Evolutionary conservation across 2,329 filamentous ascomycete species (phyloP), one percentile per base, ranked within the genome.

Genomic region (Knoxdaviesia proteae): DNA sequence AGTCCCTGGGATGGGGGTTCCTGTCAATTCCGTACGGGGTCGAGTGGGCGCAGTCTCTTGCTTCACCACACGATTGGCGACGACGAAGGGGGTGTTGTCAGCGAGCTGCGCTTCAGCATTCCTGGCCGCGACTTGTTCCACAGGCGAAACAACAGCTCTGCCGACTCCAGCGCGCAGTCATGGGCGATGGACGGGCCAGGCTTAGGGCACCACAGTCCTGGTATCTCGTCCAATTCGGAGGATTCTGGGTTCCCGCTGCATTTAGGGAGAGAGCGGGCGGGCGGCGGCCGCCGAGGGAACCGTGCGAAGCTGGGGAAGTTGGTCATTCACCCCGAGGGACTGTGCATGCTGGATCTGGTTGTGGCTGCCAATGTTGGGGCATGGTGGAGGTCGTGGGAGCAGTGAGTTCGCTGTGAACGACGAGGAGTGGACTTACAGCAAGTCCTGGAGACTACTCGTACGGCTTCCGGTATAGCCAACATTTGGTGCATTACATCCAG

Each of bases 281-380:
- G 88, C 1, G 88, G 88, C 29, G 88, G 88, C 0, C 80, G 82
- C 53, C 71, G 79, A 38, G 88, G 88, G 0, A 86, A 83, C 56
- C 74, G 83, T 52, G 87, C 84, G 4, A 98, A 98, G 62, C 63
- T 98, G 51, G 90, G 88, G 0, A 98, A 96, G 60, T 63, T 98
- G 42, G 84, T 96, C 42, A 70, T 98, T 35, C 74, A 86, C 51
- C 77, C 88, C 44, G 87, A 93, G 52, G 90, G 90, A 0, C 61
- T 93, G 49, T 93, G 93, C 64, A 96, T 98, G 88, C 60, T 96
- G 52, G 90, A 98, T 64, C 58, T 98, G 45, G 66, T 93, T 0
- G 84, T 98, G 20, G 84, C 88, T 4, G 81, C 86, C 7, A 94
- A 94, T 54, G 73, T 98, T 61, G 84, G 82, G 1, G 64, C 96